phyloP scores from a whole-genome alignment of 768 basidiomycete species.

The Suillus paluster region DNA sequence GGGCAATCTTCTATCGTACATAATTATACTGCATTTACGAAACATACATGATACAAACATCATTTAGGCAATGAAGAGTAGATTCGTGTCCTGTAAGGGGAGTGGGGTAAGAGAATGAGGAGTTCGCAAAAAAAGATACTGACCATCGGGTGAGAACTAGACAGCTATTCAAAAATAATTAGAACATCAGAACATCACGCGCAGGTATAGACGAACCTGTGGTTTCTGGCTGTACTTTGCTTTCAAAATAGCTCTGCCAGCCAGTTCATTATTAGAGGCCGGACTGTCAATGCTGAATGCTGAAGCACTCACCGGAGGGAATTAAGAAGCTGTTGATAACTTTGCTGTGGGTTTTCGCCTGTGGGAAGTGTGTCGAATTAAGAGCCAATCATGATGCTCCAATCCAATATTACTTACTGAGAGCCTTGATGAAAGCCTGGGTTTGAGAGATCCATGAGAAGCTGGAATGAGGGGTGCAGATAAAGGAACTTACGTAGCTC shows the following conservation, averaged over 20 bases:
- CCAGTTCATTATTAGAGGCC: background rate
- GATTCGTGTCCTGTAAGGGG: constrained; percentile 29
- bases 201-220: constrained; percentile 36
- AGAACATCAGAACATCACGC: constrained; percentile 1
- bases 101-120: background rate
- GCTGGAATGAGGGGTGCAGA: background rate
- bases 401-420: constrained; percentile 43
- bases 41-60: background rate
- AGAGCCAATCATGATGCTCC: background rate
- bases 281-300: background rate
- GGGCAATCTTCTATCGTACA: background rate
- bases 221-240: constrained; percentile 61
- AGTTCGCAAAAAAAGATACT: constrained; percentile 17
- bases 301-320: constrained; percentile 43
- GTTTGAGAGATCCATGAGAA: background rate
- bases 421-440: constrained; percentile 60
- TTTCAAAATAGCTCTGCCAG: constrained; percentile 42
- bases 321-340: constrained; percentile 53
- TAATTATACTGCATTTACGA: background rate
- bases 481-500: constrained; percentile 61
- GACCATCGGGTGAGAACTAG: constrained; percentile 49
- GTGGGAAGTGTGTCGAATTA: constrained; percentile 9
- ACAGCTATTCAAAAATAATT: constrained; percentile 35
- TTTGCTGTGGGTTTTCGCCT: constrained; percentile 53
- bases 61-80: constrained; percentile 34